Conservation (phyloP, 345 rosid genomes). For the Reutealis trisperma region DNA sequence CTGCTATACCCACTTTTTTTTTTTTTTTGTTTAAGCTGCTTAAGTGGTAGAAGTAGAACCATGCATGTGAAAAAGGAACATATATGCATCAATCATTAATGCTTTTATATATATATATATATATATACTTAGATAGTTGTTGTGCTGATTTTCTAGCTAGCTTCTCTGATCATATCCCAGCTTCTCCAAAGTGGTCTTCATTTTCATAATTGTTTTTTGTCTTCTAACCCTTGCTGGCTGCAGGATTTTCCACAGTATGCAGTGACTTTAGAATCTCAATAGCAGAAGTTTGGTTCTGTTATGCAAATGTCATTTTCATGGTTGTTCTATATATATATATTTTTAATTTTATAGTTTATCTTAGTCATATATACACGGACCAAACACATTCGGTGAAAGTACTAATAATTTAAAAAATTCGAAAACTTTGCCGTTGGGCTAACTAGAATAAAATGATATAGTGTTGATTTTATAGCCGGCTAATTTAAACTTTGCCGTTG, state of each 20-base stretch:
- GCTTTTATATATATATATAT: too few relatives aligned
- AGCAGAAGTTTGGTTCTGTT: neutral
- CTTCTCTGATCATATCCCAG: slow-evolving; percentile 29
- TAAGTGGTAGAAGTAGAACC: neutral
- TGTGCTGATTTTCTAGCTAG: slow-evolving; percentile 23
- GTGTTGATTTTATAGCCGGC: too few relatives aligned
- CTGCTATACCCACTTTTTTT: slow-evolving; percentile 8
- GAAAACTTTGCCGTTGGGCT: too few relatives aligned
- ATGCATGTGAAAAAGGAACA: slow-evolving; percentile 22
- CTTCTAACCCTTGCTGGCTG: slow-evolving; percentile 1
- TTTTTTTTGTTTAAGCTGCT: too few relatives aligned
- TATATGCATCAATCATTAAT: slow-evolving; percentile 23
- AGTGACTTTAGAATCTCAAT: slow-evolving; percentile 7
- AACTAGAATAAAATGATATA: too few relatives aligned
- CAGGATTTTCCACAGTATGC: neutral
- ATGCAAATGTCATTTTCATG: neutral
- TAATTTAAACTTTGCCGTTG: too few relatives aligned
- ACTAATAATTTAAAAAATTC: too few relatives aligned
- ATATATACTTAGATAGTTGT: neutral
- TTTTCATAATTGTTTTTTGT: slow-evolving; percentile 28
- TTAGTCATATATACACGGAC: neutral
- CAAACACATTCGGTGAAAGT: neutral
- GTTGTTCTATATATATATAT: neutral
- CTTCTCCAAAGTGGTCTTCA: slow-evolving; percentile 33
- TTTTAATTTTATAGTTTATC: neutral